phyloP scores from a whole-genome alignment of 2,329 filamentous ascomycete genomes.

The Venturia nashicola region DNA sequence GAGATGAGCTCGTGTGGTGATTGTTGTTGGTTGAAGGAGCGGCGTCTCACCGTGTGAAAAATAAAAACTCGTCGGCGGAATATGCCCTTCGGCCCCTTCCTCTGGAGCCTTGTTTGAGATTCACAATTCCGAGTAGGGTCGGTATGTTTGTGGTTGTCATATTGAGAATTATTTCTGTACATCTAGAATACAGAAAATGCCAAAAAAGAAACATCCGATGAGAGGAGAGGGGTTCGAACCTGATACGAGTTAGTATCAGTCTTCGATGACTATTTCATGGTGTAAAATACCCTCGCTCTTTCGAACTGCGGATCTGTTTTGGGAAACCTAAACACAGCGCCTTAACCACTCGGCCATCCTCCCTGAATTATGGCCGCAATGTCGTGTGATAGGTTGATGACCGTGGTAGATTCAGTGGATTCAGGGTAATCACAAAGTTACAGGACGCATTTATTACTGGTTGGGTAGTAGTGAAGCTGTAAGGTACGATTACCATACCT shows the following conservation, averaged over 20 bases:
- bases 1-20: background rate
- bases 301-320: slow-evolving; percentile 10
- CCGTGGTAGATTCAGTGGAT: background rate
- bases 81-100: background rate
- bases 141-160: background rate
- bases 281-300: slow-evolving; percentile 7
- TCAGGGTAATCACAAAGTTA: background rate
- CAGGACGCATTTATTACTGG: background rate
- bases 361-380: background rate
- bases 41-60: background rate
- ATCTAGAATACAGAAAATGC: too few species aligned
- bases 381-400: background rate
- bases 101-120: background rate
- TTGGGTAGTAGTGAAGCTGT: background rate
- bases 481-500: background rate
- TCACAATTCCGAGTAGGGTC: background rate
- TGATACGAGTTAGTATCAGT: background rate
- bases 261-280: background rate
- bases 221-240: slow-evolving; percentile 11
- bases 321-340: slow-evolving; percentile 11
- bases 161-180: background rate
- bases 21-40: background rate
- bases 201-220: background rate
- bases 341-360: slow-evolving; percentile 12
- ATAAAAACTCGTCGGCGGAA: background rate